These are phyloP conservation scores for Cicer chorassanicum DNA, from an alignment of 306 rosid species.

Conservation along the genomic window DNA sequence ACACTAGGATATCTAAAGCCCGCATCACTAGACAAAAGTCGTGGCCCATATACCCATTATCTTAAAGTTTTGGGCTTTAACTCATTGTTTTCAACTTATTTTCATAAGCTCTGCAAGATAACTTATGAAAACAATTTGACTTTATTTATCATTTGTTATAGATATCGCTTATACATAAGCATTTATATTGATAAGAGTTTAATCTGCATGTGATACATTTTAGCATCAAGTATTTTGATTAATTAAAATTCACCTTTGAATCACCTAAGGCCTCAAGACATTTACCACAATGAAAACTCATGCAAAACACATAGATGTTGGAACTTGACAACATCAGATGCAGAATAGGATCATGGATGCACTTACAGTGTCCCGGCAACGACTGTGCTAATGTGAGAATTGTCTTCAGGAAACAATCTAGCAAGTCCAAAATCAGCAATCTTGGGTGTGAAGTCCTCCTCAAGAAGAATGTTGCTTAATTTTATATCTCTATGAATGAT, in stretches of 20 bases:
- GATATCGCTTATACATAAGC: no score
- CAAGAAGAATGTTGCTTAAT: conserved; percentile 44
- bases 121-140: no score
- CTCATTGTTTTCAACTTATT: no score
- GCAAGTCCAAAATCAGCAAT: conserved; percentile 50
- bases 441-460: conserved; percentile 44
- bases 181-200: no score
- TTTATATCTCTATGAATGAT: conserved; percentile 49
- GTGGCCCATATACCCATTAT: no score
- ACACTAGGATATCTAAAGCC: no score
- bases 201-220: no score
- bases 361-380: conserved; percentile 46
- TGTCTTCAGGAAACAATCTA: conserved; percentile 47
- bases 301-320: neutral
- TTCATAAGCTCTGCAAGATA: no score
- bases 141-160: no score
- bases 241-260: neutral
- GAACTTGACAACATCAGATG: neutral
- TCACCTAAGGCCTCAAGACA: neutral
- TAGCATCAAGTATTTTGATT: neutral
- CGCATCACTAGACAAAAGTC: no score
- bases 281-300: neutral
- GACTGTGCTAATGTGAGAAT: conserved; percentile 46
- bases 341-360: neutral
- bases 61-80: no score